These are phyloP conservation scores for Zoysia matrella DNA, from an alignment of 202 grass and related monocot species.

Conservation along the genomic window DNA sequence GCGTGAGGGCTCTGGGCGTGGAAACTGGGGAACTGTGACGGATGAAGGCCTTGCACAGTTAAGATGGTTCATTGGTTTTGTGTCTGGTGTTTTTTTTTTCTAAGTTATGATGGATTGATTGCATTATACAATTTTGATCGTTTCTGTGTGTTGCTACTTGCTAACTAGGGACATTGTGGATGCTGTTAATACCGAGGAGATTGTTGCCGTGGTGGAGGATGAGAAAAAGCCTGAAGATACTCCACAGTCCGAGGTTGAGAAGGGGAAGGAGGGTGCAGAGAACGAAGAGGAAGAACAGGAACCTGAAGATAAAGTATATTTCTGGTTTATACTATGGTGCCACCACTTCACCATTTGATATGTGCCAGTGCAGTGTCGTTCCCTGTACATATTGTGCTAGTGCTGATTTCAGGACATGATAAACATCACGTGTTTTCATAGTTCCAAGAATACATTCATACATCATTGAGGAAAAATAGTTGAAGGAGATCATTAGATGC, in stretches of 20 bases:
- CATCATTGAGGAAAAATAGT: neutral
- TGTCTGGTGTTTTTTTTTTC: neutral
- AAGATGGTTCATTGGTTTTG: conserved; percentile 13
- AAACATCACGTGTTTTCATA: neutral
- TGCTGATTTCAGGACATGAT: neutral
- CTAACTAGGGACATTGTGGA: conserved; percentile 43
- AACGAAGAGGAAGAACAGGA: conserved; percentile 64
- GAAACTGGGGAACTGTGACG: conserved; percentile 73
- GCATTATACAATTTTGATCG: neutral
- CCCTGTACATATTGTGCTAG: neutral
- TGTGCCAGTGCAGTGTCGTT: neutral
- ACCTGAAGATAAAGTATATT: conserved; percentile 63
- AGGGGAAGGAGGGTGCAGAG: conserved; percentile 48
- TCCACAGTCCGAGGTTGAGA: conserved; percentile 43
- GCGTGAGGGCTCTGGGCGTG: conserved; percentile 70
- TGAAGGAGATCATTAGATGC: neutral
- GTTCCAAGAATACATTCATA: neutral
- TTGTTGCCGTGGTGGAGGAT: conserved; percentile 35
- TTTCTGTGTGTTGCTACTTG: neutral
- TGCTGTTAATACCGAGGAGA: conserved; percentile 43
- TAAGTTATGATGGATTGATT: neutral
- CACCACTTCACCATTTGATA: neutral
- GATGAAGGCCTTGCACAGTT: conserved; percentile 64
- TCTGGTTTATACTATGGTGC: neutral
- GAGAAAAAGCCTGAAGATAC: conserved; percentile 49